phyloP scores from a whole-genome alignment of 257 asterid genomes.

The Nicotiana obtusifolia region DNA sequence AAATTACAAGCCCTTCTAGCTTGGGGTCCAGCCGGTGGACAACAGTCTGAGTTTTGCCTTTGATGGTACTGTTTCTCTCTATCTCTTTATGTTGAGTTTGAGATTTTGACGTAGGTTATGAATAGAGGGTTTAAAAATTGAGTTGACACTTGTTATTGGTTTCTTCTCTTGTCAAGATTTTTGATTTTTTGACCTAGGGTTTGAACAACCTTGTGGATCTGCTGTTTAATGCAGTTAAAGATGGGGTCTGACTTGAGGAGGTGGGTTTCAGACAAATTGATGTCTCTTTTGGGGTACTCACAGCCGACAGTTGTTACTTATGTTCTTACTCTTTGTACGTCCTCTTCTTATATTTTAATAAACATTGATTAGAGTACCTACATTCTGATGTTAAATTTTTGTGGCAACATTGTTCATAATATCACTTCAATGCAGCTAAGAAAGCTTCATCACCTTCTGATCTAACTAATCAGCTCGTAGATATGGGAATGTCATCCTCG shows the following conservation, averaged over 20 bases:
- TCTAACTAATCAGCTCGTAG: constrained; percentile 50
- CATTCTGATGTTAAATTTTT: background rate
- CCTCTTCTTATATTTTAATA: background rate
- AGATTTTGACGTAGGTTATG: background rate
- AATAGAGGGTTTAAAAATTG: background rate
- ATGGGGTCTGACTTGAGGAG: constrained; percentile 65
- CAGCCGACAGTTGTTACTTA: constrained; percentile 60
- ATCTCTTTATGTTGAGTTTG: too few relatives aligned
- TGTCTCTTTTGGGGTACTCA: constrained; percentile 71
- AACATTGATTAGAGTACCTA: background rate
- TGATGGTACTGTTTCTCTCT: too few relatives aligned
- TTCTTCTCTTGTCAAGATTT: background rate
- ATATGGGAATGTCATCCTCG: constrained; percentile 59
- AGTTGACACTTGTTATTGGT: background rate
- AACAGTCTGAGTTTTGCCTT: too few relatives aligned
- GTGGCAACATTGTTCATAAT: background rate
- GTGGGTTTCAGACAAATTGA: constrained; percentile 78
- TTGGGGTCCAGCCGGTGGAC: too few relatives aligned
- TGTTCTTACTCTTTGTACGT: constrained; percentile 54
- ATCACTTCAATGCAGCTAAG: constrained; percentile 45
- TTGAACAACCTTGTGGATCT: background rate
- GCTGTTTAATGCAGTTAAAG: constrained; percentile 24
- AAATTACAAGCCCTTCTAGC: too few relatives aligned
- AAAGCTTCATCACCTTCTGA: constrained; percentile 83
- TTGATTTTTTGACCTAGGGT: background rate